Percentiles rank a stretch among this genome's conserved stretches.
phyloP scores from a whole-genome alignment of 2,329 filamentous ascomycete species.

The Pestalotiopsis sp. region DNA sequence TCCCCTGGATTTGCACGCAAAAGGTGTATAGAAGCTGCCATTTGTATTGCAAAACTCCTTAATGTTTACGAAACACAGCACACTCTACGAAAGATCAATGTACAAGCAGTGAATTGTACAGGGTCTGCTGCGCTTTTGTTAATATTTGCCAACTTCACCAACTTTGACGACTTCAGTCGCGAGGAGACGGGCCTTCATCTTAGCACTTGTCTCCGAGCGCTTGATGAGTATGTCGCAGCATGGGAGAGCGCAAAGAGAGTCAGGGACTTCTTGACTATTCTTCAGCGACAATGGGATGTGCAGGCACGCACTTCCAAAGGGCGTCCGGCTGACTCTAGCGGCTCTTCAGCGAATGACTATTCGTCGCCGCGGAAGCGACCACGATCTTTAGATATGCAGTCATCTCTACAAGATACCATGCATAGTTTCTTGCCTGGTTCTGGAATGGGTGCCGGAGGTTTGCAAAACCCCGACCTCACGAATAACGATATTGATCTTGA shows the following conservation, averaged over 20 bases:
- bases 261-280: slow-evolving; percentile 15
- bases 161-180: slow-evolving; percentile 12
- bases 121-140: slow-evolving; percentile 20
- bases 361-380: neutral
- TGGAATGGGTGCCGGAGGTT: neutral
- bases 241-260: slow-evolving; percentile 20
- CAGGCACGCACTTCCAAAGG: neutral
- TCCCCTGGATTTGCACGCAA: slow-evolving; percentile 4
- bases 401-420: neutral
- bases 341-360: neutral
- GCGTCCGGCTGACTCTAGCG: neutral
- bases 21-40: slow-evolving; percentile 22
- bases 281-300: slow-evolving; percentile 16
- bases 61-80: slow-evolving; percentile 18
- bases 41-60: slow-evolving; percentile 22
- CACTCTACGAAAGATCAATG: slow-evolving; percentile 18
- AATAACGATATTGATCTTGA: neutral
- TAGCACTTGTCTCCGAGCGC: slow-evolving; percentile 18
- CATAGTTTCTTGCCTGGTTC: neutral
- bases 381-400: neutral
- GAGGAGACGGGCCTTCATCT: slow-evolving; percentile 17
- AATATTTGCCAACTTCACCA: slow-evolving; percentile 18
- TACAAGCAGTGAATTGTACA: slow-evolving; percentile 20
- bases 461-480: neutral
- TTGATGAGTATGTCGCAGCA: slow-evolving; percentile 20